Conservation (phyloP, 2,329 filamentous ascomycete genomes). For the Magnaporthales sp. region DNA sequence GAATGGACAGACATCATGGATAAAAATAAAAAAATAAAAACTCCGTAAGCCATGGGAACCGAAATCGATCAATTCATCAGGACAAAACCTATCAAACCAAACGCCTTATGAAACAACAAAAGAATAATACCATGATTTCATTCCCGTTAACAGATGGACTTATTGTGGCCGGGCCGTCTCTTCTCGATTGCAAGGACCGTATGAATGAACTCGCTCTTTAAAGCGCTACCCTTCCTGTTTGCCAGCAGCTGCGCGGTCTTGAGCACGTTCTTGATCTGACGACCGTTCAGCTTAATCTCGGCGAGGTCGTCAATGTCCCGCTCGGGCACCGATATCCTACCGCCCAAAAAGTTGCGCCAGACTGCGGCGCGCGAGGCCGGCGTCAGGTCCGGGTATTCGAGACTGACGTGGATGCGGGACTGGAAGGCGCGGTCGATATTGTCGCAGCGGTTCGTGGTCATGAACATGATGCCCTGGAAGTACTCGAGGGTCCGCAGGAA, state of each 20-base stretch:
- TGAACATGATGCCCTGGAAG: conserved; percentile 38
- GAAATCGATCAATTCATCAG: neutral
- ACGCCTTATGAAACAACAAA: neutral
- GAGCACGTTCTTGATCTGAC: conserved; percentile 27
- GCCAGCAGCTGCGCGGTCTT: conserved; percentile 23
- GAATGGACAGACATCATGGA: too few species aligned
- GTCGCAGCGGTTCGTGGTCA: conserved; percentile 37
- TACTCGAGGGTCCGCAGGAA: conserved; percentile 35
- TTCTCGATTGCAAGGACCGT: conserved; percentile 16
- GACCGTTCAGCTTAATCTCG: conserved; percentile 24
- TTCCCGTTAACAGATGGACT: neutral
- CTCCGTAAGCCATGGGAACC: neutral
- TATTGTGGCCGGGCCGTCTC: conserved; percentile 12
- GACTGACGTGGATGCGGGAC: conserved; percentile 37
- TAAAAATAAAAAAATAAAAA: too few species aligned
- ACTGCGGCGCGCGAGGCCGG: conserved; percentile 21
- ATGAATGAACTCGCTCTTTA: conserved; percentile 20
- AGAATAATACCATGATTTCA: neutral
- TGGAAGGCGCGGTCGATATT: conserved; percentile 38
- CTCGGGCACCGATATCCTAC: conserved; percentile 20
- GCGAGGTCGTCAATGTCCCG: conserved; percentile 27
- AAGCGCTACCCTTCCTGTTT: conserved; percentile 23
- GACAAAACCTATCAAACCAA: neutral
- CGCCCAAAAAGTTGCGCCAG: conserved; percentile 30
- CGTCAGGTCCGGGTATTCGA: conserved; percentile 35